Percentiles rank a stretch among this genome's conserved stretches.
Conservation (phyloP, 768 basidiomycete species). For the Rickenella mellea region DNA sequence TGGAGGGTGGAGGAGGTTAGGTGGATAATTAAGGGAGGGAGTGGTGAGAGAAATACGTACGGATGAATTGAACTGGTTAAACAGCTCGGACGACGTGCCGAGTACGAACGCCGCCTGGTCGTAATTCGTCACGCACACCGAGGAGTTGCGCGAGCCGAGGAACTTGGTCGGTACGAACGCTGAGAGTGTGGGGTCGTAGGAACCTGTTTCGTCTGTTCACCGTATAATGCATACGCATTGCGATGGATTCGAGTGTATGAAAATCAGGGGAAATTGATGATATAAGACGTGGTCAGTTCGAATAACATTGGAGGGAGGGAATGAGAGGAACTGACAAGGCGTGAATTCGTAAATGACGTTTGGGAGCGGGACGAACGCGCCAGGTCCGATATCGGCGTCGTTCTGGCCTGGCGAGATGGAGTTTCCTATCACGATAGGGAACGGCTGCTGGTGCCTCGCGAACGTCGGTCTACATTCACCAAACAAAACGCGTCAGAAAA, state of each 20-base stretch:
- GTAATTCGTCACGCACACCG: conserved; percentile 22
- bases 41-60: too few species aligned
- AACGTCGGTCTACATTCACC: conserved; percentile 21
- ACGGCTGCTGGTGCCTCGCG: conserved; percentile 23
- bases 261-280: too few species aligned
- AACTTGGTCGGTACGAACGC: conserved; percentile 37
- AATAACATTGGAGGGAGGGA: background rate
- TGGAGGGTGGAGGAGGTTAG: background rate
- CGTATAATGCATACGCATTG: background rate
- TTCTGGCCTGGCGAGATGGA: conserved; percentile 18
- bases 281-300: too few species aligned
- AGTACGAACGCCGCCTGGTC: conserved; percentile 27
- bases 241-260: background rate
- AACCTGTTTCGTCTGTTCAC: conserved; percentile 27
- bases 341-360: conserved; percentile 27
- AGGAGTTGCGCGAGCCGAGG: conserved; percentile 27
- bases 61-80: conserved; percentile 17
- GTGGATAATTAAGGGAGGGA: background rate
- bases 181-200: conserved; percentile 31
- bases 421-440: conserved; percentile 28
- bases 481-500: background rate
- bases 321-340: conserved; percentile 10
- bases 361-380: conserved; percentile 19
- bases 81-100: conserved; percentile 30
- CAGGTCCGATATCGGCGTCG: too few species aligned